Percentiles rank a stretch among this genome's conserved stretches.
Evolutionary conservation across 2,329 filamentous ascomycete genomes (phyloP).

Genomic region (Fusarium bulbicola): DNA sequence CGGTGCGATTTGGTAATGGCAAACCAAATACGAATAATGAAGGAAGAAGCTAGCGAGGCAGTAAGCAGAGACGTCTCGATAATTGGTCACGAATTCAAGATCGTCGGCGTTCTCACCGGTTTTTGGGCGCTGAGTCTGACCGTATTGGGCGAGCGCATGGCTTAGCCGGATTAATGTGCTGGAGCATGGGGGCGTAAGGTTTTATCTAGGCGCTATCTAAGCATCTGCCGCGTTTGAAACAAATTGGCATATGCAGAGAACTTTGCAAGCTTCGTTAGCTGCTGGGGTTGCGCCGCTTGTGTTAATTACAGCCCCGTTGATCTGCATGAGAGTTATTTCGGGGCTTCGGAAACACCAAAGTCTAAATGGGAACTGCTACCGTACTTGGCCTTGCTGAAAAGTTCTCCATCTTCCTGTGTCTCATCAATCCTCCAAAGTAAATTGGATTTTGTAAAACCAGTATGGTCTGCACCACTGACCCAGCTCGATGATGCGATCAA

Average conservation of each 20-base stretch:
- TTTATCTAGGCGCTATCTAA: slow-evolving; percentile 16
- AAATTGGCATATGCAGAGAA: background rate
- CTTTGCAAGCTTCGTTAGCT: background rate
- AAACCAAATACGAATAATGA: background rate
- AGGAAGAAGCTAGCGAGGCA: background rate
- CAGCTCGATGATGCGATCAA: background rate
- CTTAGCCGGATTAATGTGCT: background rate
- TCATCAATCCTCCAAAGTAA: background rate
- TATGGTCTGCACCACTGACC: background rate
- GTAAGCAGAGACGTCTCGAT: background rate
- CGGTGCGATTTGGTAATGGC: background rate
- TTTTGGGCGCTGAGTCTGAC: background rate
- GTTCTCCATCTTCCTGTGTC: background rate
- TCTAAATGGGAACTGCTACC: background rate
- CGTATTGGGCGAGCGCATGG: background rate
- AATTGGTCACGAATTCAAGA: background rate
- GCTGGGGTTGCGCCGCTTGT: background rate
- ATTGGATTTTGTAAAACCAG: background rate
- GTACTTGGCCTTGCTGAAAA: background rate
- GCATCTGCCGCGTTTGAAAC: background rate
- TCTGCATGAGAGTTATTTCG: background rate
- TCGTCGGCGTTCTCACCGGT: background rate
- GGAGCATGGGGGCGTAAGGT: background rate
- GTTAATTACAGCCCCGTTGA: background rate
- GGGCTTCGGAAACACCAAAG: background rate